Base-by-base conservation (phyloP, 352 stramenopile genomes). In the Hyaloperonospora brassicae region DNA sequence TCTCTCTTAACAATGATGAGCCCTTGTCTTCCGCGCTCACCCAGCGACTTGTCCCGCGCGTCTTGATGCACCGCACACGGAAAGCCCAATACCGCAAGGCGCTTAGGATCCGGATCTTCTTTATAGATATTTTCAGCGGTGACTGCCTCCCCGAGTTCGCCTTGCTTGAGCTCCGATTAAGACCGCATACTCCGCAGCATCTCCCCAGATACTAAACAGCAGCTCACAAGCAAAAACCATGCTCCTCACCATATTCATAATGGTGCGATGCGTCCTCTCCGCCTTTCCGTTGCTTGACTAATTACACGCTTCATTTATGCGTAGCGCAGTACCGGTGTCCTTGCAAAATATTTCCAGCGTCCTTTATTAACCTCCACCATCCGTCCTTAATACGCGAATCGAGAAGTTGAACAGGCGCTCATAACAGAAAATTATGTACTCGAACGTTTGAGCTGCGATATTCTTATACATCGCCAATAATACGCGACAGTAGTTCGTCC, bases 251-350 rank as follows among this genome's bases (percentile, higher is more conserved):
- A 31, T 31, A 31, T 31, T 31, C 27, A 31, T 31, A 31, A 31
- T 31, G 27, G 27, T 70, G 3, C 57, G 38, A 31, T 76, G 68
- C 55, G 73, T 70, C 2, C 61, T 27, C 39, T 73, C 63, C 1
- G 50, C 56, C 45, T 72, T 66, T 2, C 57, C 60, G 47, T 70
- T 70, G 8, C 42, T 43, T 3, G 55, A 48, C 30, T 41, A 14
- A 14, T 43, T 43, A 23, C 11, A 5, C 13, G 38, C 5, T 43
- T 43, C 38, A 21, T 14, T 43, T 43, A 43, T 22, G 21, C 22
- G 38, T 21, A 10, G 38, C 38, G 38, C 38, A 22, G 22, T 22
- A 9, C 14, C 14, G 11, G 38, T 43, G 13, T 43, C 38, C 38
- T 43, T 43, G 5, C 38, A 43, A 17, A 43, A 41, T 21, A 17